These are phyloP conservation scores for Xylaria sp. DNA, from an alignment of 2,329 filamentous ascomycete genomes.

Conservation along the genomic window DNA sequence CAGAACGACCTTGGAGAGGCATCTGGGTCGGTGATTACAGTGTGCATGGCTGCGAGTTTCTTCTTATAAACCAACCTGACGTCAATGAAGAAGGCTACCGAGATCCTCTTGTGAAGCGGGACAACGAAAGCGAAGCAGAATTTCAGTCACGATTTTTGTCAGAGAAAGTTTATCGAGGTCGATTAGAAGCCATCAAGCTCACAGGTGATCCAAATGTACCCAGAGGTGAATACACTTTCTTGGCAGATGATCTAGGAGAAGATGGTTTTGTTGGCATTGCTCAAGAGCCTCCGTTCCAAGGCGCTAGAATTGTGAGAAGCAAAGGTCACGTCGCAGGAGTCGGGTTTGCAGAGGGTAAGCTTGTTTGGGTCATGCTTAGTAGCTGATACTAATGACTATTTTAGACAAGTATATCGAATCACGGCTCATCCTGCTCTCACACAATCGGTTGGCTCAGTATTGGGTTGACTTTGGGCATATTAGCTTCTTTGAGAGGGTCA, in stretches of 20 bases:
- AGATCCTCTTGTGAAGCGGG: constrained; percentile 54
- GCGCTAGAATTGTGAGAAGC: constrained; percentile 77
- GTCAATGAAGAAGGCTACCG: constrained; percentile 58
- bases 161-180: constrained; percentile 68
- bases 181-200: constrained; percentile 86
- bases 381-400: constrained; percentile 30
- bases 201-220: constrained; percentile 93
- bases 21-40: constrained; percentile 95
- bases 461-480: constrained; percentile 76
- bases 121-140: constrained; percentile 58
- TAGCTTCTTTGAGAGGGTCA: constrained; percentile 69
- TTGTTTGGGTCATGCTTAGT: constrained; percentile 1
- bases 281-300: constrained; percentile 75
- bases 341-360: constrained; percentile 77
- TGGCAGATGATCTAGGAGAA: constrained; percentile 79
- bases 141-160: constrained; percentile 59
- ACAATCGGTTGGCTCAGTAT: constrained; percentile 81
- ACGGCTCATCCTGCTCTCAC: constrained; percentile 81
- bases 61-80: constrained; percentile 82
- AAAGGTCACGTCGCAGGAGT: constrained; percentile 80
- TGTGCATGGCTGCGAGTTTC: constrained; percentile 87
- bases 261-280: constrained; percentile 72
- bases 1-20: constrained; percentile 83
- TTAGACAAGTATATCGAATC: constrained; percentile 79
- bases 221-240: constrained; percentile 84